These are phyloP conservation scores for Aspergillus tubingensis DNA, from an alignment of 2,329 filamentous ascomycete species.

Conservation along the genomic window DNA sequence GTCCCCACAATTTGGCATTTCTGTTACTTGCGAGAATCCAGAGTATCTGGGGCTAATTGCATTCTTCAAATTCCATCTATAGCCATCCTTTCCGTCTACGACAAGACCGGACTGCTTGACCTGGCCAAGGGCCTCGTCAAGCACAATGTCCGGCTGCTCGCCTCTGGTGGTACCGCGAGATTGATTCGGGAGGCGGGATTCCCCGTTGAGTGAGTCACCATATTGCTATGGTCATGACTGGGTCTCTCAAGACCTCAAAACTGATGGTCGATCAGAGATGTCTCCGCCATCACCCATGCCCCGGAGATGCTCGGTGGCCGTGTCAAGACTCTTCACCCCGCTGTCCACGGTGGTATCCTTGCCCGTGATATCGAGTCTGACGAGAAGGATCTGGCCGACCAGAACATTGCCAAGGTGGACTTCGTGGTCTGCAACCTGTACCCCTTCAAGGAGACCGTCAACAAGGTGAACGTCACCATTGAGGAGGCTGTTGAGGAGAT, in stretches of 20 bases:
- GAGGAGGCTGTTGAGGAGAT: slow-evolving; percentile 98
- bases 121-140: slow-evolving; percentile 86
- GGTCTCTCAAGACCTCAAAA: slow-evolving; percentile 1
- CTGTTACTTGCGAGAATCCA: slow-evolving; percentile 12
- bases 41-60: slow-evolving; percentile 13
- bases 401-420: slow-evolving; percentile 94
- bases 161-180: slow-evolving; percentile 91
- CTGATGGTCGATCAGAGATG: slow-evolving; percentile 63
- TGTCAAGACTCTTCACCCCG: slow-evolving; percentile 95
- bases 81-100: slow-evolving; percentile 96
- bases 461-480: slow-evolving; percentile 95
- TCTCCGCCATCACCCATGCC: slow-evolving; percentile 94
- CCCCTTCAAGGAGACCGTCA: slow-evolving; percentile 97
- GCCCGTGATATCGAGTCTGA: slow-evolving; percentile 92
- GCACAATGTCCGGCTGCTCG: slow-evolving; percentile 88
- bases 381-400: slow-evolving; percentile 92
- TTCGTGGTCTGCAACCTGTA: slow-evolving; percentile 98
- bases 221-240: slow-evolving; percentile 8
- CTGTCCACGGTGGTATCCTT: slow-evolving; percentile 81
- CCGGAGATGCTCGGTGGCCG: slow-evolving; percentile 94
- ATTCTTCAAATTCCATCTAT: slow-evolving; percentile 2
- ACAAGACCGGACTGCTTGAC: slow-evolving; percentile 95
- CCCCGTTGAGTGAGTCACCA: slow-evolving; percentile 75
- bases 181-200: slow-evolving; percentile 97
- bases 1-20: slow-evolving; percentile 20